phyloP scores from a whole-genome alignment of 140 eudicot genomes.

The Oenanthe javanica region DNA sequence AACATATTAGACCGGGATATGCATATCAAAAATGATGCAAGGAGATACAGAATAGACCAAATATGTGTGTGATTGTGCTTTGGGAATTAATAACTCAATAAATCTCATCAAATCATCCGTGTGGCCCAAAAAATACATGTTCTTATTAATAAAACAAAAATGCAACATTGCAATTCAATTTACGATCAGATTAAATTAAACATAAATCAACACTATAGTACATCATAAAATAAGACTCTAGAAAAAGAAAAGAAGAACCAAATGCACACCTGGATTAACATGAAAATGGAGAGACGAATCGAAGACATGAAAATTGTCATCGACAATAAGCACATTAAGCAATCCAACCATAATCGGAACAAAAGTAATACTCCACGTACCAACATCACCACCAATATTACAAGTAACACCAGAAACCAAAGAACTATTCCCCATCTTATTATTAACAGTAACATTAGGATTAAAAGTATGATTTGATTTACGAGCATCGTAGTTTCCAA shows the following conservation, averaged over 20 bases:
- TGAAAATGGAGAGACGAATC: slow-evolving; percentile 38
- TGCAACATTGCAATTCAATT: not conserved
- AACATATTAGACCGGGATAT: not conserved
- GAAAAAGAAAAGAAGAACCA: not conserved
- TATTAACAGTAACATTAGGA: slow-evolving; percentile 49
- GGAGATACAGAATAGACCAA: not conserved
- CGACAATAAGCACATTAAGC: slow-evolving; percentile 49
- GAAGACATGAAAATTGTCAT: slow-evolving; percentile 31
- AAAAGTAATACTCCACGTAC: slow-evolving; percentile 45
- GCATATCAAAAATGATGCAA: not conserved
- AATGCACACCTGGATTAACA: slow-evolving; percentile 57
- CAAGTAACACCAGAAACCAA: slow-evolving; percentile 39
- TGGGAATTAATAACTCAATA: not conserved
- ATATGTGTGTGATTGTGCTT: too few relatives aligned
- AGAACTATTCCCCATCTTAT: slow-evolving; percentile 62
- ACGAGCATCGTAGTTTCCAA: slow-evolving; percentile 29
- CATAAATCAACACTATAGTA: not conserved
- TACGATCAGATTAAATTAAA: not conserved
- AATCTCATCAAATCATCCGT: not conserved
- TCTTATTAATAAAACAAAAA: too few relatives aligned
- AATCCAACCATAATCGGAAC: slow-evolving; percentile 63
- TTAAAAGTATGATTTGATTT: slow-evolving; percentile 31
- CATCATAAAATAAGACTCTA: not conserved
- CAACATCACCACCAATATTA: slow-evolving; percentile 26
- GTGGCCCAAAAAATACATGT: not conserved